phyloP scores from a whole-genome alignment of 1,139 yeast species.

The Suhomyces ambrosiae region DNA sequence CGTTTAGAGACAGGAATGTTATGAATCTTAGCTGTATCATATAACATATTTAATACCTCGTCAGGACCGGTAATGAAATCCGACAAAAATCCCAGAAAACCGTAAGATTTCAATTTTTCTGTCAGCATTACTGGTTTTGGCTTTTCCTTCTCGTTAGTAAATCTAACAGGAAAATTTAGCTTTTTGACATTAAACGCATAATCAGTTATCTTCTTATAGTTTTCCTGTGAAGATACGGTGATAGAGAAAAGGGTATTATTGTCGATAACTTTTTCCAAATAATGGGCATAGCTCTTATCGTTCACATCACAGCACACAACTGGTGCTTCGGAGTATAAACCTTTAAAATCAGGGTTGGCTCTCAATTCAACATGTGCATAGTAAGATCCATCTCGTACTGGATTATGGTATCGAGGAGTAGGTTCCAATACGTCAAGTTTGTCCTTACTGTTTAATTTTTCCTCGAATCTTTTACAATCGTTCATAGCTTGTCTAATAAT shows the following conservation, averaged over 20 bases:
- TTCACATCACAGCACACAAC: conserved; percentile 62
- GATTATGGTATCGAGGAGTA: conserved; percentile 25
- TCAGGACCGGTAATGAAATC: conserved; percentile 77
- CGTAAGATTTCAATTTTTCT: conserved; percentile 45
- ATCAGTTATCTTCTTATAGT: conserved; percentile 45
- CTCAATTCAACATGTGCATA: conserved; percentile 37
- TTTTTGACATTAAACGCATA: conserved; percentile 24
- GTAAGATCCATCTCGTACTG: conserved; percentile 33
- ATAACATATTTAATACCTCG: conserved; percentile 74
- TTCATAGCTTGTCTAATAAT: conserved; percentile 10
- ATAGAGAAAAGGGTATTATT: conserved; percentile 55
- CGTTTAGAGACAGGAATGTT: conserved; percentile 61
- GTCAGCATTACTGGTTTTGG: conserved; percentile 21
- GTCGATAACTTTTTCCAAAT: conserved; percentile 61
- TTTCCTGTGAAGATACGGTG: conserved; percentile 39
- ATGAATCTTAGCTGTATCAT: conserved; percentile 59
- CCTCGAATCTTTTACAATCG: conserved; percentile 18
- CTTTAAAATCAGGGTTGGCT: conserved; percentile 32
- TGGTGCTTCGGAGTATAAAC: conserved; percentile 71
- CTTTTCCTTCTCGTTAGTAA: conserved; percentile 17
- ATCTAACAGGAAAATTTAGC: conserved; percentile 42
- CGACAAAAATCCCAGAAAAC: conserved; percentile 78
- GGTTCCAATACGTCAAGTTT: conserved; percentile 47
- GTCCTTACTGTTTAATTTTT: conserved; percentile 51
- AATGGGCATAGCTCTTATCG: conserved; percentile 51